Evolutionary conservation across 192 early-diverging fungal genomes (phyloP), one percentile per base, ranked within the genome.

Genomic region (Rhizophagus clarus): DNA sequence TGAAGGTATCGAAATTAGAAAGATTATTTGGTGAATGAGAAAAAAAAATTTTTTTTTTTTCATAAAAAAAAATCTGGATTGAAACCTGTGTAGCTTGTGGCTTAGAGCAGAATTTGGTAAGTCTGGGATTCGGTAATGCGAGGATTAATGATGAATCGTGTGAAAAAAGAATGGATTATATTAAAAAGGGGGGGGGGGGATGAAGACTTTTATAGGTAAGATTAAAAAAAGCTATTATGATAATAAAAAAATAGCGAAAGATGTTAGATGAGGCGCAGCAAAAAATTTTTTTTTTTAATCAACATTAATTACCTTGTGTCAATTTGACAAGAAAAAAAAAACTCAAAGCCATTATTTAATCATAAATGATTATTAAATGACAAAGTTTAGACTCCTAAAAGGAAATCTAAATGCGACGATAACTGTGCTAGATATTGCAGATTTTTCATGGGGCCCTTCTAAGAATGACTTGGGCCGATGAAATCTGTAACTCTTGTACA

Each of bases 401-500:
- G n/a, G 51, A 56, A 56, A 56, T 1, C 51, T 56, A 56, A 56
- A 56, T 56, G 51, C 51, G 51, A 56, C 51, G 51, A 56, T 2
- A 56, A 56, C 51, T 56, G 51, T 56, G 51, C 51, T 56, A 56
- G 51, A 56, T 56, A 56, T 56, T 56, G 51, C 51, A 56, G 51
- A 56, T 22, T 7, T 56, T 56, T 56, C 51, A 56, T 56, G 51
- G 51, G 51, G 51, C 51, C 51, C 51, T 56, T 56, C 51, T 56
- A 4, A 6, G 51, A 56, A 56, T 56, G 20, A 20, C 51, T 22
- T 56, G 51, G 51, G 17, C 51, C 51, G 17, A 22, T 56, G 51
- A 56, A 56, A 56, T 56, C 51, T 56, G 51, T 56, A 56, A 56
- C 51, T 56, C 51, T 56, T 56, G 51, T 56, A 56, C 51, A 56